Evolutionary conservation across 345 rosid genomes (phyloP), one percentile per base, ranked within the genome.

Genomic region (Carallia pectinifolia): DNA sequence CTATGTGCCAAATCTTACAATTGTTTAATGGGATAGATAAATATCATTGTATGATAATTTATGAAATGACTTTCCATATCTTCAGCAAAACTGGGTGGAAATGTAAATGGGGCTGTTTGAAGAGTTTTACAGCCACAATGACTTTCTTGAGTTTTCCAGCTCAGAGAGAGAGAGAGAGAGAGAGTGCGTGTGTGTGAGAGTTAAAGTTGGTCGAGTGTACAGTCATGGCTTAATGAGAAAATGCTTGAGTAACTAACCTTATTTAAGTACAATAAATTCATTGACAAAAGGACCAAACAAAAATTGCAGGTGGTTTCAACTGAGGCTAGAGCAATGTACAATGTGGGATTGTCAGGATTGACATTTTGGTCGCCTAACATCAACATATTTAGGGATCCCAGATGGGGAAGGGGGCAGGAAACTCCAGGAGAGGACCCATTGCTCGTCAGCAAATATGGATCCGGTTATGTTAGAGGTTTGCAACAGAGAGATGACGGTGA

Each of bases 361-460:
- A 95, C 99, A 17, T 95, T 60, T 69, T 95, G 99, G 99, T 89
- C 97, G 4, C 99, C 99, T 27, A 95, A 95, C 59, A 63, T 92
- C 7, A 95, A 95, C 79, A 89, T 95, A 61, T 86, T 92, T 70
- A 77, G 99, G 29, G 99, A 95, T 68, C 99, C 99, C 1, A 86
- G 99, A 76, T 95, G 97, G 99, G 99, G 99, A 58, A 84, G 97
- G 71, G 92, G 90, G 37, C 97, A 90, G 67, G 98, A 93, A 70
- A 93, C 98, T 58, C 98, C 98, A 0, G 99, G 99, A 6, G 99
- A 95, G 75, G 99, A 95, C 71, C 99, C 99, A 2, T 55, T 86
- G 71, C 89, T 95, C 6, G 19, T 90, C 1, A 87, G 99, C 62
- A 89, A 89, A 65, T 95, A 95, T 67, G 99, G 83, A 31, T 50